These are phyloP conservation scores for Lathyrus oleraceus DNA, from an alignment of 306 rosid species.

Conservation along the genomic window DNA sequence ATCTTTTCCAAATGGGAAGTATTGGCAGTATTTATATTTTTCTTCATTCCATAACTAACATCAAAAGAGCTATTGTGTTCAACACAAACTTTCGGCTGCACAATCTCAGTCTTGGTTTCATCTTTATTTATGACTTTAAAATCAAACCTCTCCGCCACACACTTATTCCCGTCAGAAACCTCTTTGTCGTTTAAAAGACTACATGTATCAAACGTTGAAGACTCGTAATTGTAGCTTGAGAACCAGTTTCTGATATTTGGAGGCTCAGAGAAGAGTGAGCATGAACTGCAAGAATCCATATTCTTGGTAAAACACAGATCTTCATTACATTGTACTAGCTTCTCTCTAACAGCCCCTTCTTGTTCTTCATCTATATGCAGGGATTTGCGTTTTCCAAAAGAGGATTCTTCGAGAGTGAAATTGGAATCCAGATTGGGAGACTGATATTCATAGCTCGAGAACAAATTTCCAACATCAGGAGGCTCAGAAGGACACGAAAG, in stretches of 20 bases:
- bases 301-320: constrained; percentile 35
- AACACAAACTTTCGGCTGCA: no score
- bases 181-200: constrained; percentile 39
- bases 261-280: constrained; percentile 66
- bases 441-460: constrained; percentile 68
- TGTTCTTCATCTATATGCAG: constrained; percentile 3
- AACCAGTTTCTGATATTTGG: constrained; percentile 76
- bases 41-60: no score
- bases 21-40: no score
- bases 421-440: constrained; percentile 56
- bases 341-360: constrained; percentile 21
- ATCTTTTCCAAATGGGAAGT: no score
- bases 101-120: constrained; percentile 21
- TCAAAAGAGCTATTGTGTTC: no score
- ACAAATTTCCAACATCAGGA: constrained; percentile 70
- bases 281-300: constrained; percentile 45
- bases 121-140: constrained; percentile 34
- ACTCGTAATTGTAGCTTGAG: constrained; percentile 69
- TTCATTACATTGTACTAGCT: constrained; percentile 30
- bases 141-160: constrained; percentile 30
- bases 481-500: constrained; percentile 63
- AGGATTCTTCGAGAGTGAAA: no score
- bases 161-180: constrained; percentile 34
- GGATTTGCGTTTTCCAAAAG: constrained; percentile 12
- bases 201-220: constrained; percentile 43